These are phyloP conservation scores for Suhomyces xylopsoci DNA, from an alignment of 805 yeast species.

Conservation along the genomic window DNA sequence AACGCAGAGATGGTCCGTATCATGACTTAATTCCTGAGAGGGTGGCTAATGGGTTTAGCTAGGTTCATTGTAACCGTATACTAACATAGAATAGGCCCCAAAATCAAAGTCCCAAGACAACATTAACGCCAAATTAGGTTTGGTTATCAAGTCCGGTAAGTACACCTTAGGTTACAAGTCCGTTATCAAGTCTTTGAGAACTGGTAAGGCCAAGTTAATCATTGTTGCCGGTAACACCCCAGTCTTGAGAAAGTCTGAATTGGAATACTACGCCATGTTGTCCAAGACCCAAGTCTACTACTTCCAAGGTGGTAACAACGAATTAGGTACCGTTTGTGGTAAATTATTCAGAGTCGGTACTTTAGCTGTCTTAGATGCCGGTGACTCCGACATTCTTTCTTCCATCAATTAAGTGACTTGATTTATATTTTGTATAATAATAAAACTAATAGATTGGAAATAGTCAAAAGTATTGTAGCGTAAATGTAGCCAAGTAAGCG, in stretches of 20 bases:
- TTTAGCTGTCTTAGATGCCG: constrained; percentile 92
- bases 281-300: constrained; percentile 96
- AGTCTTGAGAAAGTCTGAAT: constrained; percentile 98
- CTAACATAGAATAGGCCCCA: constrained; percentile 80
- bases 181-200: constrained; percentile 96
- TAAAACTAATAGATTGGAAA: constrained; percentile 7
- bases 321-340: constrained; percentile 99
- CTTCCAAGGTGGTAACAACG: constrained; percentile 99
- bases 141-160: constrained; percentile 98
- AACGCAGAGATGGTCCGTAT: constrained; percentile 99
- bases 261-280: constrained; percentile 99
- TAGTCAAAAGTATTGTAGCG: not conserved
- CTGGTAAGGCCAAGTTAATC: constrained; percentile 97
- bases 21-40: not conserved
- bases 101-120: constrained; percentile 87
- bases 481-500: not conserved
- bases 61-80: constrained; percentile 14
- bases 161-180: constrained; percentile 99
- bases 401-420: constrained; percentile 25
- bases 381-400: constrained; percentile 98
- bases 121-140: constrained; percentile 97
- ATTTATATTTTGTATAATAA: constrained; percentile 5
- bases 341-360: constrained; percentile 99
- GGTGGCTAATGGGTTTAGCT: not conserved
- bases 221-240: constrained; percentile 99